These are phyloP conservation scores for Pseudogymnoascus sp. DNA, from an alignment of 2,329 filamentous ascomycete genomes.

Conservation along the genomic window DNA sequence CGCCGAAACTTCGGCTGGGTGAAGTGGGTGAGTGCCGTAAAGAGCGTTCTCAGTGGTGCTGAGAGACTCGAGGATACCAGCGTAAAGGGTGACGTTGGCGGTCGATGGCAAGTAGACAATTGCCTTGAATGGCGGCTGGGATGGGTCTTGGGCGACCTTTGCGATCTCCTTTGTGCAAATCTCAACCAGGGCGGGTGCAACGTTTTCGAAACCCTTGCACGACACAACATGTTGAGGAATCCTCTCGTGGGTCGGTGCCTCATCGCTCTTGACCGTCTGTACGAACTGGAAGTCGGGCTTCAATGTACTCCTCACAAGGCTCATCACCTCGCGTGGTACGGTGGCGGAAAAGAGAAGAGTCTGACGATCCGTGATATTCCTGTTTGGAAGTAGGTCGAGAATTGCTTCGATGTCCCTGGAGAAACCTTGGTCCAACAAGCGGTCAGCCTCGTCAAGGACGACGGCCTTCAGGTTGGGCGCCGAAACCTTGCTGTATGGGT, in stretches of 20 bases:
- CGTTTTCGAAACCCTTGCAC: slow-evolving; percentile 64
- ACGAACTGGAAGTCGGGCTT: slow-evolving; percentile 82
- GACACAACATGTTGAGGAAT: slow-evolving; percentile 73
- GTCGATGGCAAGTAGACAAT: slow-evolving; percentile 86
- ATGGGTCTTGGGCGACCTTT: slow-evolving; percentile 11
- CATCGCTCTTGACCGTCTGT: slow-evolving; percentile 73
- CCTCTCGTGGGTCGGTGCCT: slow-evolving; percentile 74
- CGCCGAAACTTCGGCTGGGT: slow-evolving; percentile 21
- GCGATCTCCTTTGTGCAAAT: slow-evolving; percentile 33
- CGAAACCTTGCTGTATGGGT: slow-evolving; percentile 36
- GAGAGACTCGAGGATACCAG: slow-evolving; percentile 40
- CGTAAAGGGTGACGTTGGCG: slow-evolving; percentile 58
- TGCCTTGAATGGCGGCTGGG: slow-evolving; percentile 62
- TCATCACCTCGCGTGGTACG: slow-evolving; percentile 73
- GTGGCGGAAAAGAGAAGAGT: slow-evolving; percentile 95
- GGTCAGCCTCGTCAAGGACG: slow-evolving; percentile 93
- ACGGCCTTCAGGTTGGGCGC: slow-evolving; percentile 68
- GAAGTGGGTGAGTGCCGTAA: slow-evolving; percentile 20
- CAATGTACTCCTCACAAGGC: slow-evolving; percentile 64
- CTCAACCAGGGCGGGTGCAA: slow-evolving; percentile 61
- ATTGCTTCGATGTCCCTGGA: slow-evolving; percentile 57
- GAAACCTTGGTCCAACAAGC: slow-evolving; percentile 94
- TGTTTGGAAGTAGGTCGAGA: slow-evolving; percentile 52
- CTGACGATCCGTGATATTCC: slow-evolving; percentile 61
- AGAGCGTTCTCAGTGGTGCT: slow-evolving; percentile 11